These are phyloP conservation scores for Rhodosporidiobolus sp. DNA, from an alignment of 768 basidiomycete genomes.

Conservation along the genomic window DNA sequence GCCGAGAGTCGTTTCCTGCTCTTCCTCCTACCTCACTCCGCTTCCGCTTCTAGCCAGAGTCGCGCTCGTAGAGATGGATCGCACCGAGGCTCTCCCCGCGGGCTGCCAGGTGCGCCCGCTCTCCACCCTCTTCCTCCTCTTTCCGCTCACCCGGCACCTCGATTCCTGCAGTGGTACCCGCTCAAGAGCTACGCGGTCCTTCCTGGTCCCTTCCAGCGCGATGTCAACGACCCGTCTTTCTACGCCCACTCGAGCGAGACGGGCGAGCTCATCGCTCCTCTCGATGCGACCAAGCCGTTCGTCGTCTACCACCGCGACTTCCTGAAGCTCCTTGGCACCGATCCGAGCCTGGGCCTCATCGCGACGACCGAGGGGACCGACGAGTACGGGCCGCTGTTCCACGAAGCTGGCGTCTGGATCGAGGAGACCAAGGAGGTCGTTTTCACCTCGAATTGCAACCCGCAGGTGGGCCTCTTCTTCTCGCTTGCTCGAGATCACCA, in stretches of 20 bases:
- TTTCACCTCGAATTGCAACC: conserved; percentile 58
- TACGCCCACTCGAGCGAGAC: background rate
- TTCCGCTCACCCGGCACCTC: background rate
- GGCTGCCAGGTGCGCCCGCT: background rate
- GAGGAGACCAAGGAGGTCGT: conserved; percentile 68
- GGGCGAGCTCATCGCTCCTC: conserved; percentile 56
- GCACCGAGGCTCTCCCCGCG: background rate
- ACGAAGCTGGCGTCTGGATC: conserved; percentile 72
- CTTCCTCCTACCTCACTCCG: no score
- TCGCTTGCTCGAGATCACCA: background rate
- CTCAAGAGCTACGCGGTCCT: conserved; percentile 12
- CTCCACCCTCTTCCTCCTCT: background rate
- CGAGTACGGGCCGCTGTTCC: conserved; percentile 66
- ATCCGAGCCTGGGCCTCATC: conserved; percentile 61
- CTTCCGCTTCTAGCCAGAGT: background rate
- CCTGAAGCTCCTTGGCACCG: conserved; percentile 59
- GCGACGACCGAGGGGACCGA: conserved; percentile 52
- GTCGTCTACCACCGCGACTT: conserved; percentile 62
- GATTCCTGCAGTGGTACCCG: background rate
- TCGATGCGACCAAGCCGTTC: conserved; percentile 59
- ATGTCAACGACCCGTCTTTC: background rate
- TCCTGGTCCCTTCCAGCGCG: background rate
- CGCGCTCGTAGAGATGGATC: background rate
- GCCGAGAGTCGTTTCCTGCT: no score
- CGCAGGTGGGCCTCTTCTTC: background rate